Percentiles rank a stretch among this genome's conserved stretches.
Evolutionary conservation across 2,329 filamentous ascomycete species (phyloP).

Genomic region (Colletotrichum sp.): DNA sequence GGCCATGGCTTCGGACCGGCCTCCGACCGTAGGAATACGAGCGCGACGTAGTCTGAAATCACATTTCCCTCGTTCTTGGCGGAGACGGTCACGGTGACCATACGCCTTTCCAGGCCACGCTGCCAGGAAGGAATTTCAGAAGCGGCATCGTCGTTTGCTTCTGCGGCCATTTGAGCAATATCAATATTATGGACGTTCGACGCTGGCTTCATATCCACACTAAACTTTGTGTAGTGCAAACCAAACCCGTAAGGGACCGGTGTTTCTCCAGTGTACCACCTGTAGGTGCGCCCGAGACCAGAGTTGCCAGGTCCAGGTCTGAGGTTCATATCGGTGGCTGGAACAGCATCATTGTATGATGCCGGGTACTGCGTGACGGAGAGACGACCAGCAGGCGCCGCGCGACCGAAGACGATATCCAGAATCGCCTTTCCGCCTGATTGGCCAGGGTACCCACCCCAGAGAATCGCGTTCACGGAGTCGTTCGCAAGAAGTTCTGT

Average conservation of each 20-base stretch:
- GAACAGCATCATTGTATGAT: conserved; percentile 52
- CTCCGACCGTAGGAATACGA: conserved; percentile 53
- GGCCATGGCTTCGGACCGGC: conserved; percentile 55
- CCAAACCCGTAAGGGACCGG: conserved; percentile 60
- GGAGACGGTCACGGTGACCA: conserved; percentile 39
- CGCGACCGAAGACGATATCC: conserved; percentile 56
- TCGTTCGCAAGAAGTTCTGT: conserved; percentile 49
- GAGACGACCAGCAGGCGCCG: conserved; percentile 57
- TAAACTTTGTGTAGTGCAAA: conserved; percentile 63
- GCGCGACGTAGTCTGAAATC: conserved; percentile 56
- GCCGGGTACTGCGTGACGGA: conserved; percentile 62
- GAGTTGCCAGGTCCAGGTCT: conserved; percentile 45
- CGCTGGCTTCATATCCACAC: conserved; percentile 16
- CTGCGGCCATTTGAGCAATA: not conserved
- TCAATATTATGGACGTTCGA: not conserved
- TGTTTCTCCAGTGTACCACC: conserved; percentile 57
- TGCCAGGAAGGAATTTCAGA: not conserved
- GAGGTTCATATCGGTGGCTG: conserved; percentile 61
- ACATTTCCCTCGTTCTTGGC: conserved; percentile 53
- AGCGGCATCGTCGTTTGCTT: not conserved
- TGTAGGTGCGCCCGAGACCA: conserved; percentile 56
- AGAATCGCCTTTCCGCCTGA: conserved; percentile 61
- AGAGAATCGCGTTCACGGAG: conserved; percentile 57
- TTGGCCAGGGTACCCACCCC: conserved; percentile 66
- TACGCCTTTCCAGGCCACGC: not conserved